These are phyloP conservation scores for Aspergillus conjunctus DNA, from an alignment of 495 filamentous ascomycete genomes.

Conservation along the genomic window DNA sequence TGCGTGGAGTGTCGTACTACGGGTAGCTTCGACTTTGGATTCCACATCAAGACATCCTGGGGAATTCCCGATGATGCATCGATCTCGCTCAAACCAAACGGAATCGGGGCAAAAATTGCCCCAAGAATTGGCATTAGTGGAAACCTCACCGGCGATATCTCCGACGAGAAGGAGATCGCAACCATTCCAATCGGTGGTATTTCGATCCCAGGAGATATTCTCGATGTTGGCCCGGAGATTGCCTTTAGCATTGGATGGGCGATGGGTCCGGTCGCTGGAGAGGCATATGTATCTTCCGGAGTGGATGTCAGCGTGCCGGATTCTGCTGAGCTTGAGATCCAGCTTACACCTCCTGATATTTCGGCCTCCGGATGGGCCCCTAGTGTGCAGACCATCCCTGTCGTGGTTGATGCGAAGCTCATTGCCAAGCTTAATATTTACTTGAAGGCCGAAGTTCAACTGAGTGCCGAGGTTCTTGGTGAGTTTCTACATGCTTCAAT, in stretches of 20 bases:
- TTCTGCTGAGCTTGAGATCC: conserved; percentile 32
- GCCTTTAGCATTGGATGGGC: conserved; percentile 32
- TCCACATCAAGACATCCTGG: conserved; percentile 32
- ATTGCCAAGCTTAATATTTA: conserved; percentile 27
- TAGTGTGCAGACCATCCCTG: conserved; percentile 21
- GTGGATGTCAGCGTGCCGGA: conserved; percentile 28
- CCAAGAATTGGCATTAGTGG: conserved; percentile 31
- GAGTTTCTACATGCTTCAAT: conserved; percentile 8
- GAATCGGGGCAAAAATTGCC: conserved; percentile 30
- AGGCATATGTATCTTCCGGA: conserved; percentile 30
- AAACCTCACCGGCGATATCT: conserved; percentile 27
- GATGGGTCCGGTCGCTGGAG: conserved; percentile 31
- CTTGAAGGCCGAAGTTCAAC: conserved; percentile 29
- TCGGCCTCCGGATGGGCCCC: conserved; percentile 37
- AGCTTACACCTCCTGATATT: conserved; percentile 31
- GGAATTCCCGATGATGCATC: conserved; percentile 29
- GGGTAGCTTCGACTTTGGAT: conserved; percentile 38
- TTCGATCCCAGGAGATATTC: conserved; percentile 29
- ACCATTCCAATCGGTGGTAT: conserved; percentile 38
- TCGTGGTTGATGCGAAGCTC: conserved; percentile 34
- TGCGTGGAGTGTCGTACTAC: conserved; percentile 35
- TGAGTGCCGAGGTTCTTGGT: conserved; percentile 34
- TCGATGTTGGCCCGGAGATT: conserved; percentile 40
- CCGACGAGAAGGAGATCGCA: conserved; percentile 27
- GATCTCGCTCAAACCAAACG: conserved; percentile 31